phyloP scores from a whole-genome alignment of 2,329 filamentous ascomycete genomes.

The Boeremia lycopersici region DNA sequence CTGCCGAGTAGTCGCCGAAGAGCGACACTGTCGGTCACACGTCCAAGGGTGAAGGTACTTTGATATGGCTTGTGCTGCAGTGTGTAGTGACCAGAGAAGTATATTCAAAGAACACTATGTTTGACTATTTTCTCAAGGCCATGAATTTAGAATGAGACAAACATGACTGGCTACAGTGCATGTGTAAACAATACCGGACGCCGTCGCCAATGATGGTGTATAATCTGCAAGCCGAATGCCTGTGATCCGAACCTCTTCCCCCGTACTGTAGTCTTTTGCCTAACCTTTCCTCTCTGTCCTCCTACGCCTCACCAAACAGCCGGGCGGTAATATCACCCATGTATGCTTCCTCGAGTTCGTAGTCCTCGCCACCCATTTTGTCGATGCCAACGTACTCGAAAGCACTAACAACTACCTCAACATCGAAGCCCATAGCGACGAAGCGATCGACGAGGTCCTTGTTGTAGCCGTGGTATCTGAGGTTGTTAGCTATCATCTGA shows the following conservation, averaged over 20 bases:
- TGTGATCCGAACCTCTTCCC: constrained; percentile 6
- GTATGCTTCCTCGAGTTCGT: constrained; percentile 85
- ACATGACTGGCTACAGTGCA: constrained; percentile 9
- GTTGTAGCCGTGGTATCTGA: constrained; percentile 86
- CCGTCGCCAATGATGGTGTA: constrained; percentile 20
- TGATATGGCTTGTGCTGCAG: constrained; percentile 16
- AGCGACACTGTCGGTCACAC: background rate
- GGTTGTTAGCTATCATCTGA: constrained; percentile 33
- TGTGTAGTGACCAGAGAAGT: background rate
- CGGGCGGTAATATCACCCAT: constrained; percentile 89
- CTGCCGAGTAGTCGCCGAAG: constrained; percentile 3
- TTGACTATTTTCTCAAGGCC: background rate
- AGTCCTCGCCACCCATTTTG: constrained; percentile 75
- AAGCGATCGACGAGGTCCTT: constrained; percentile 83
- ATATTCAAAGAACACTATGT: background rate
- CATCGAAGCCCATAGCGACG: constrained; percentile 86
- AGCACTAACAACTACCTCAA: constrained; percentile 83
- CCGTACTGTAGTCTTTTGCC: background rate
- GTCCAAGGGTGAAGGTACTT: constrained; percentile 4
- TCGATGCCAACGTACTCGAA: constrained; percentile 85
- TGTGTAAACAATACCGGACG: constrained; percentile 17
- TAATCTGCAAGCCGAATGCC: constrained; percentile 18
- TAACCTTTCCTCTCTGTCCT: background rate
- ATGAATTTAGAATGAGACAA: background rate
- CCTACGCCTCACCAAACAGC: constrained; percentile 73